Conservation (phyloP, 495 filamentous ascomycete species). For the Lindgomyces ingoldianus region DNA sequence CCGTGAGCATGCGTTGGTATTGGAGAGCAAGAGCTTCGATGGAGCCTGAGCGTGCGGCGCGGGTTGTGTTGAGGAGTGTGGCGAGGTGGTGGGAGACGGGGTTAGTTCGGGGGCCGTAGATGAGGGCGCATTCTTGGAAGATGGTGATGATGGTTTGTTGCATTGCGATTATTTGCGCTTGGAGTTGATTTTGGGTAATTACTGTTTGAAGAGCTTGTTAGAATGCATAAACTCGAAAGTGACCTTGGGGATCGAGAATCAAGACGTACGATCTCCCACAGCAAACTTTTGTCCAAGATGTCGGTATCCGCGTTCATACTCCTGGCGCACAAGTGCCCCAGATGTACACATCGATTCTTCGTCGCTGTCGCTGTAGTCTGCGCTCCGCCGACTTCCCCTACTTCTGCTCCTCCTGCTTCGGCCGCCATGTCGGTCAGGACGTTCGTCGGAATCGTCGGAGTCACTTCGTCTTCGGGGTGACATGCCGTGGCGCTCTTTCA, state of each 20-base stretch:
- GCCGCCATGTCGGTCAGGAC: background rate
- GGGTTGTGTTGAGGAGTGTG: conserved; percentile 22
- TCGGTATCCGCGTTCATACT: conserved; percentile 25
- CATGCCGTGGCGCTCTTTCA: conserved; percentile 2
- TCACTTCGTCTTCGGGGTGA: background rate
- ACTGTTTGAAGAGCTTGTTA: conserved; percentile 11
- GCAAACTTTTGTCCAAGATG: conserved; percentile 25
- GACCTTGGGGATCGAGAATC: background rate
- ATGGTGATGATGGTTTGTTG: conserved; percentile 28
- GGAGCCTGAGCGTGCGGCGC: conserved; percentile 11
- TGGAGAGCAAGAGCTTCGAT: conserved; percentile 22
- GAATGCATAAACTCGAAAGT: background rate
- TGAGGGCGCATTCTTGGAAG: conserved; percentile 16
- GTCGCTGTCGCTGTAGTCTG: conserved; percentile 21
- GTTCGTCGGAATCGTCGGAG: background rate
- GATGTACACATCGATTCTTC: conserved; percentile 20
- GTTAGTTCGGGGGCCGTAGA: background rate
- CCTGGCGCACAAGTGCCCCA: background rate
- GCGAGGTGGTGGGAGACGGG: conserved; percentile 12
- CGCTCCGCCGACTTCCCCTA: conserved; percentile 9
- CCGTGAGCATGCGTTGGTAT: conserved; percentile 26
- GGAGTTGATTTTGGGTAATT: conserved; percentile 31
- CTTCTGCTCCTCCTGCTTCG: background rate
- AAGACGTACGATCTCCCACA: conserved; percentile 24
- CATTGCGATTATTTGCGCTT: conserved; percentile 26